Evolutionary conservation across 306 rosid genomes (phyloP).

Genomic region (Trifolium pratense): DNA sequence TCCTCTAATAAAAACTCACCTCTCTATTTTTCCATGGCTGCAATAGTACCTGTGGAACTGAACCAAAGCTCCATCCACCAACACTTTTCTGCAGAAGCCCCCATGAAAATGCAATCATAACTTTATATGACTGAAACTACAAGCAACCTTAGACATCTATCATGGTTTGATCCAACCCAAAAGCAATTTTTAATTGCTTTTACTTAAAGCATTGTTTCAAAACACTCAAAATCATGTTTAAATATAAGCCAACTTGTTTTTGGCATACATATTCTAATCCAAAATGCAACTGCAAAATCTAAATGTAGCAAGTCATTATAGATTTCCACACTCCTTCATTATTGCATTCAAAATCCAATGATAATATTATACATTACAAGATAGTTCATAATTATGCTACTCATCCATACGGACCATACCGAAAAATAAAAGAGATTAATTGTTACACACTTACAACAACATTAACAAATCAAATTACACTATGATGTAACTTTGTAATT

Average conservation of each 20-base stretch:
- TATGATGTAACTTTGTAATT: neutral
- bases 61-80: slow-evolving; percentile 11
- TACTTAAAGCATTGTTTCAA: neutral
- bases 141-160: slow-evolving; percentile 58
- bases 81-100: slow-evolving; percentile 9
- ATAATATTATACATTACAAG: slow-evolving; percentile 22
- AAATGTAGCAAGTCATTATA: slow-evolving; percentile 20
- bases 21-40: neutral
- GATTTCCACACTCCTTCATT: slow-evolving; percentile 17
- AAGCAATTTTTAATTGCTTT: neutral
- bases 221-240: neutral
- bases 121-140: slow-evolving; percentile 46
- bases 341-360: slow-evolving; percentile 37
- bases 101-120: slow-evolving; percentile 20
- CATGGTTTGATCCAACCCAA: neutral
- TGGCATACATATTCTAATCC: neutral
- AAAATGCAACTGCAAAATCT: neutral
- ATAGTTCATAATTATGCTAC: slow-evolving; percentile 28
- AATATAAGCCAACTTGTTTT: neutral
- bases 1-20: slow-evolving; percentile 24
- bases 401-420: neutral
- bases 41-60: neutral
- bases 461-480: neutral
- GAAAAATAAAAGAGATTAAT: neutral
- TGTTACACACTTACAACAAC: neutral